These are phyloP conservation scores for Didymella arachidicola DNA, from an alignment of 2,329 filamentous ascomycete genomes.

Conservation along the genomic window DNA sequence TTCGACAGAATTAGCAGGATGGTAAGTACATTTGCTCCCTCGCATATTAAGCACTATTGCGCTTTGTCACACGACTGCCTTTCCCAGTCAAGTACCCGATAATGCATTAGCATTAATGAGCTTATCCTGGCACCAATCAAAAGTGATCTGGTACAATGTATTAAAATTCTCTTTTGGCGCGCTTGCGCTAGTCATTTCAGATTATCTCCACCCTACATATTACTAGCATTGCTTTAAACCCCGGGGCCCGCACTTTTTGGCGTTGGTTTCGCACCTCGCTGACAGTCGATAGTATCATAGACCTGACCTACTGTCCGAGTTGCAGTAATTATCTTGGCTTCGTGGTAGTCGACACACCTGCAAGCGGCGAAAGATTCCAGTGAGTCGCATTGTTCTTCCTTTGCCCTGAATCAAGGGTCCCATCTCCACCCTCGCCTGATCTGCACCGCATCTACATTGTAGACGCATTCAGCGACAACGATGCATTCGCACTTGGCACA, in stretches of 20 bases:
- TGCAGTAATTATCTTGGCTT: slow-evolving; percentile 34
- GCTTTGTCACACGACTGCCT: slow-evolving; percentile 40
- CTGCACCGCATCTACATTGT: not conserved
- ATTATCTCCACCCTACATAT: slow-evolving; percentile 50
- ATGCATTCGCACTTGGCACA: not conserved
- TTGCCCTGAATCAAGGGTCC: not conserved
- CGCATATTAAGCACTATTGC: slow-evolving; percentile 28
- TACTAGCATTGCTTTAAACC: slow-evolving; percentile 49
- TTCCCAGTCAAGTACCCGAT: slow-evolving; percentile 39
- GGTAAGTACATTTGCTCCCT: slow-evolving; percentile 44
- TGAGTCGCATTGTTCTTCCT: slow-evolving; percentile 35
- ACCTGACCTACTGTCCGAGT: slow-evolving; percentile 15
- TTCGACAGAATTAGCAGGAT: slow-evolving; percentile 47
- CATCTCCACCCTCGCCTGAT: not conserved
- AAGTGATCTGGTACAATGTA: slow-evolving; percentile 32
- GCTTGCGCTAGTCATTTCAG: slow-evolving; percentile 43
- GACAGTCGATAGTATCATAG: slow-evolving; percentile 16
- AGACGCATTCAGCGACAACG: not conserved
- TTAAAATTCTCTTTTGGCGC: slow-evolving; percentile 50
- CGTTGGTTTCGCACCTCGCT: slow-evolving; percentile 12
- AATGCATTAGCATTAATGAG: slow-evolving; percentile 41
- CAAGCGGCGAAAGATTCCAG: slow-evolving; percentile 41
- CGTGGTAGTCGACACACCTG: slow-evolving; percentile 39
- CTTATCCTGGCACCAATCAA: slow-evolving; percentile 46
- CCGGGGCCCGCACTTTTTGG: slow-evolving; percentile 18